Percentiles rank a stretch among this genome's conserved stretches.
Conservation (phyloP, 371 early-diverging fungal genomes). For the Phascolomyces articulosus region DNA sequence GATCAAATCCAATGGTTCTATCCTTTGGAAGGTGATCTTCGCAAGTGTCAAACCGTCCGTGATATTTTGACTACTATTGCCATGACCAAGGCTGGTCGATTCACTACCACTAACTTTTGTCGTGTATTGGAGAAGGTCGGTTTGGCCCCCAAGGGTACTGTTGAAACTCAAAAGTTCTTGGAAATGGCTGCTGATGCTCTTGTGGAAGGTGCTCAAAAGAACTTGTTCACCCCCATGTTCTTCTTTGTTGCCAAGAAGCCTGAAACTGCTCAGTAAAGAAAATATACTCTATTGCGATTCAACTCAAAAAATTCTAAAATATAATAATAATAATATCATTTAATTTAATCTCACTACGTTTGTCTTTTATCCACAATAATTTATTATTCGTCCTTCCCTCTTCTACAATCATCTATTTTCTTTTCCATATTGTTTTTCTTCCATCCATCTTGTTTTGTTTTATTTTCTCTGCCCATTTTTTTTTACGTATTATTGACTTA, state of each 20-base stretch:
- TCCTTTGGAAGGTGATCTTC: slow-evolving; percentile 72
- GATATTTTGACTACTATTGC: slow-evolving; percentile 59
- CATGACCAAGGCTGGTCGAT: slow-evolving; percentile 58
- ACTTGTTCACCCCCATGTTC: slow-evolving; percentile 94
- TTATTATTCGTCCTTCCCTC: too few species aligned
- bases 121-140: slow-evolving; percentile 78
- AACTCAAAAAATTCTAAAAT: too few species aligned
- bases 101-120: slow-evolving; percentile 68
- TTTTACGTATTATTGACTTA: too few species aligned
- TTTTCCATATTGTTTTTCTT: too few species aligned
- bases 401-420: too few species aligned
- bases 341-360: too few species aligned
- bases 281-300: too few species aligned
- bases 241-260: slow-evolving; percentile 92
- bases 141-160: slow-evolving; percentile 82
- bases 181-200: slow-evolving; percentile 81
- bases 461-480: too few species aligned
- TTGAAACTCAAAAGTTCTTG: slow-evolving; percentile 79
- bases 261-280: slow-evolving; percentile 8
- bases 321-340: too few species aligned
- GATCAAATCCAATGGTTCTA: slow-evolving; percentile 81
- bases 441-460: too few species aligned
- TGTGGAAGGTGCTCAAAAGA: slow-evolving; percentile 73
- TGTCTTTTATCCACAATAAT: too few species aligned
- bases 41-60: slow-evolving; percentile 60